Evolutionary conservation across 176 grass and related monocot genomes (phyloP), one percentile per base, ranked within the genome.

Genomic region (Phragmites australis): DNA sequence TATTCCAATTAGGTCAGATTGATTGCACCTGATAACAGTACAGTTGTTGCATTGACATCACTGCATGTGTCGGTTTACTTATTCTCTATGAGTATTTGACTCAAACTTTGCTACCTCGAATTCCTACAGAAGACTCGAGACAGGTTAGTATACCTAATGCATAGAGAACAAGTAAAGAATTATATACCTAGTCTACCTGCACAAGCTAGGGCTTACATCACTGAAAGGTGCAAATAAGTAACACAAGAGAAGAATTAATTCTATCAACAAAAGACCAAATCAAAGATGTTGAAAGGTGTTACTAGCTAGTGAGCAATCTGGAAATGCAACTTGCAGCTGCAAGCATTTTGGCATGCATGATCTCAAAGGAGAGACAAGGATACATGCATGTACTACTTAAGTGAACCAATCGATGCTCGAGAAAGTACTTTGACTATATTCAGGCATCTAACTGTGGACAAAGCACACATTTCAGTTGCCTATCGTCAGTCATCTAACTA

Each of bases 1-100:
- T 48, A 80, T 74, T 65, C 61, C 22, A 87, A 29, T 61, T 82
- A 69, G 22, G 63, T 82, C 63, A 87, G 52, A 76, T n/a, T 75
- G 40, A 16, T 86, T 39, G 58, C 21, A 46, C n/a, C 41, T 53
- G 61, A 75, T 39, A 18, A 48, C 48, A 41, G n/a, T 56, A 57
- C 59, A 75, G 27, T 68, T 31, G 60, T 48, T 45, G 41, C 67
- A 65, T 34, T 59, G 3, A 74, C 48, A 57, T 18, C 10, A 47
- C 39, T 54, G 76, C 45, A 86, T 55, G 7, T 39, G 19, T 47
- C 74, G 37, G 68, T 42, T 65, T 72, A 55, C 34, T 67, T 64
- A 40, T 43, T 72, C 11, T 30, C 15, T 25, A 59, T 18, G 67
- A 37, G 13, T 11, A 62, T 72, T 70, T 61, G 23, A 71, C 11